Conservation (phyloP, 2,329 filamentous ascomycete species). For the Stachybotrys chartarum region DNA sequence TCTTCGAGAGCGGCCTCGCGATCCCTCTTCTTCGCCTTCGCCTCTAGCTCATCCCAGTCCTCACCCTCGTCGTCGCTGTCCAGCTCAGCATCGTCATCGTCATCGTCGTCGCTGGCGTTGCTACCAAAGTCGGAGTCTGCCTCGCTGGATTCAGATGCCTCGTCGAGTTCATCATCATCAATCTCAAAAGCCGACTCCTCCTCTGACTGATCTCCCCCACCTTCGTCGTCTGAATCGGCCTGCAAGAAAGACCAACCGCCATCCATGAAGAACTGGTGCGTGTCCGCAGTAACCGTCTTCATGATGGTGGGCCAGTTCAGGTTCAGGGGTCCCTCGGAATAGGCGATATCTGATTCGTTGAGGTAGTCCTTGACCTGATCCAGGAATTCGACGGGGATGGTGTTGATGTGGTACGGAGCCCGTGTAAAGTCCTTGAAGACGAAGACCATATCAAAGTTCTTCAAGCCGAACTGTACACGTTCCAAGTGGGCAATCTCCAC, state of each 20-base stretch:
- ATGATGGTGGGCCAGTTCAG: conserved; percentile 99
- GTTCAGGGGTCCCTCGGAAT: conserved; percentile 89
- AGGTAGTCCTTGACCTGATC: conserved; percentile 98
- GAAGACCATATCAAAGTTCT: conserved; percentile 98
- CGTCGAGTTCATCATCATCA: conserved; percentile 77
- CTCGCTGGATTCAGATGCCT: conserved; percentile 66
- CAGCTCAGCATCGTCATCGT: conserved; percentile 57
- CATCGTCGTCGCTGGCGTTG: conserved; percentile 76
- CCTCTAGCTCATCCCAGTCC: conserved; percentile 92
- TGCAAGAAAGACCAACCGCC: conserved; percentile 93
- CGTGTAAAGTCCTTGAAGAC: conserved; percentile 96
- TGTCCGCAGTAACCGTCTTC: conserved; percentile 94
- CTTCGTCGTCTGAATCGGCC: conserved; percentile 81
- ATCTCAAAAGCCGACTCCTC: conserved; percentile 93
- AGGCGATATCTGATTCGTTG: conserved; percentile 91
- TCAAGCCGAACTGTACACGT: conserved; percentile 91
- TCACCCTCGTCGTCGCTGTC: conserved; percentile 69
- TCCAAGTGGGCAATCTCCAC: conserved; percentile 96
- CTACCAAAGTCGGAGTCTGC: conserved; percentile 93
- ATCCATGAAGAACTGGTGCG: conserved; percentile 90
- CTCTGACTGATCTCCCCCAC: conserved; percentile 67
- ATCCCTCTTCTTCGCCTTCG: conserved; percentile 83
- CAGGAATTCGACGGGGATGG: conserved; percentile 89
- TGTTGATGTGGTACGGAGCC: conserved; percentile 92
- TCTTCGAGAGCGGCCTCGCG: conserved; percentile 43